Conservation (phyloP, 176 grass and related monocot genomes). For the Puccinellia tenuiflora region DNA sequence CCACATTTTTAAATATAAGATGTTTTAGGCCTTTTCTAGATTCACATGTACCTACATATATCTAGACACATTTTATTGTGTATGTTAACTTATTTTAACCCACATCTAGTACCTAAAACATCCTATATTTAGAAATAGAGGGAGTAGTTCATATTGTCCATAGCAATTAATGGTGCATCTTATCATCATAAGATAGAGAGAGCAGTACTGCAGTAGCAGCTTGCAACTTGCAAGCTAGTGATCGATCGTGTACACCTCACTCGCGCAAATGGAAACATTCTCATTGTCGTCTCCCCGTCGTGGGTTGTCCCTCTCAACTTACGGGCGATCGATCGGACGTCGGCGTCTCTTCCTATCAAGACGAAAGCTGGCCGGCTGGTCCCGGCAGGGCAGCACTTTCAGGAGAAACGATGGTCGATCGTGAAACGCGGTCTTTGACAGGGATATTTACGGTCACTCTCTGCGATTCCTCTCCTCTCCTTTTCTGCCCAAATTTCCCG, state of each 20-base stretch:
- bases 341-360: background rate
- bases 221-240: background rate
- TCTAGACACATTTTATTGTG: no score
- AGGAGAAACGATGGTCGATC: background rate
- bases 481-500: background rate
- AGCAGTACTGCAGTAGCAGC: background rate
- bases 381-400: background rate
- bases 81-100: no score
- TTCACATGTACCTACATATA: no score
- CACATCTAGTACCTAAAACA: no score
- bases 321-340: background rate
- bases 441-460: background rate
- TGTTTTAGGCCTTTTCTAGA: no score
- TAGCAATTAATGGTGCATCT: background rate
- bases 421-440: background rate
- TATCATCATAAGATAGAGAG: background rate
- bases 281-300: background rate
- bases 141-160: no score
- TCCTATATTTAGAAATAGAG: no score
- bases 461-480: background rate
- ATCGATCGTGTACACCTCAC: background rate
- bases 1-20: no score
- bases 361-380: background rate
- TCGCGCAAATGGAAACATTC: conserved; percentile 4
- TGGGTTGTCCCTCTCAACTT: background rate